Evolutionary conservation across 2,329 filamentous ascomycete genomes (phyloP), one percentile per base, ranked within the genome.

Genomic region (Zymoseptoria pseudotritici): DNA sequence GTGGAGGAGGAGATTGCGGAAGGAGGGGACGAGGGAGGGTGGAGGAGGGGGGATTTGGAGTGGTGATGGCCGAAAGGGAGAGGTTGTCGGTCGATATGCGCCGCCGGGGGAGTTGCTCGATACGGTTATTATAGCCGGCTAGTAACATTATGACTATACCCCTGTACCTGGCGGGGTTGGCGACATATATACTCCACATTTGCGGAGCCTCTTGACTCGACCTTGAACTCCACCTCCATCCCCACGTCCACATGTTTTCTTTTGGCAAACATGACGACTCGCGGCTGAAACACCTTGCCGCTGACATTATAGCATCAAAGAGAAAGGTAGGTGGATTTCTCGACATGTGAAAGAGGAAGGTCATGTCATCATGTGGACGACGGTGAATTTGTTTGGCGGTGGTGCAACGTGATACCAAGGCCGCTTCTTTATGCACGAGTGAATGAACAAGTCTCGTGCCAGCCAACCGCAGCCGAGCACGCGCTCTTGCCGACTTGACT

Each of bases 1-100:
- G 65, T 82, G 50, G 73, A 77, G 57, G 70, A 65, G 50, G 66
- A 75, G 59, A 52, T 62, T 49, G 50, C 3, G 5, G 13, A 1
- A 17, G 36, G 36, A 46, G 13, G 5, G 17, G 13, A 46, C 17
- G 7, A n/a, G 13, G 36, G 13, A n/a, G 36, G 36, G 11, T 17
- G 36, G 36, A 13, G 36, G 36, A 42, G 11, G 36, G 36, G 11
- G 36, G 36, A 46, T n/a, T 46, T 46, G 36, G 36, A 46, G 36
- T 46, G 36, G 36, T 24, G 22, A 24, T 22, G 21, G 21, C n/a
- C n/a, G n/a, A n/a, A n/a, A n/a, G n/a, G n/a, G n/a, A n/a, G n/a
- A n/a, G n/a, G n/a, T 24, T 24, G 22, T 24, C 29, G 31, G 31
- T 36, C 36, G 2, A 42, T 46, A 6, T 46, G 2, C 36, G 36